Conservation (phyloP, 352 stramenopile genomes). For the Pythium brassicae region DNA sequence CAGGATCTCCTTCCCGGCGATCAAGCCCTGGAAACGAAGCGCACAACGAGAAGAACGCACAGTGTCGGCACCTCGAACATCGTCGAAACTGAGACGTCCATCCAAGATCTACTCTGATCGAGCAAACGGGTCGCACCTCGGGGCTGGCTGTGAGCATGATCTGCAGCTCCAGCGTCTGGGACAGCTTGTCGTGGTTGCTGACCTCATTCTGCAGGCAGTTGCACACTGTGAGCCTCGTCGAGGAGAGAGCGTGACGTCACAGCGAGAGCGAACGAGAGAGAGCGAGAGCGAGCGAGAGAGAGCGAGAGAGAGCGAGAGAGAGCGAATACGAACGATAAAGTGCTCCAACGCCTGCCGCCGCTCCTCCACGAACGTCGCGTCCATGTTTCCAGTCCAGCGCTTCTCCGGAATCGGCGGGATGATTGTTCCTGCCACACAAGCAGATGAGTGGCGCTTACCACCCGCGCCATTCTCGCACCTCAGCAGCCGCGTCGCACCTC, state of each 20-base stretch:
- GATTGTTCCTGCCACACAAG: slow-evolving; percentile 60
- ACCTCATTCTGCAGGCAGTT: slow-evolving; percentile 72
- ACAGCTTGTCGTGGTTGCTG: slow-evolving; percentile 79
- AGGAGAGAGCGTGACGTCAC: too few species aligned
- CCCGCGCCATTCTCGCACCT: not conserved
- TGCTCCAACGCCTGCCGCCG: slow-evolving; percentile 81
- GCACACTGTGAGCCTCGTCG: not conserved
- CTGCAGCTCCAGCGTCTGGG: slow-evolving; percentile 76
- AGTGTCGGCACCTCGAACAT: too few species aligned
- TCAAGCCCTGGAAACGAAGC: slow-evolving; percentile 49
- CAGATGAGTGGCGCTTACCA: not conserved
- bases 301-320: not conserved
- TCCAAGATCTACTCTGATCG: too few species aligned
- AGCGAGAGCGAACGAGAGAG: too few species aligned
- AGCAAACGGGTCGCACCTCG: slow-evolving; percentile 33
- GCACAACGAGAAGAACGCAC: too few species aligned
- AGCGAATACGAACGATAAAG: slow-evolving; percentile 62
- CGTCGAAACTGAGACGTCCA: too few species aligned
- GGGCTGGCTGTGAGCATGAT: slow-evolving; percentile 79
- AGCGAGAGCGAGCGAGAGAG: too few species aligned
- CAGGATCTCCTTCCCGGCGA: slow-evolving; percentile 77
- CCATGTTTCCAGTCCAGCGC: slow-evolving; percentile 86
- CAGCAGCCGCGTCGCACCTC: slow-evolving; percentile 27
- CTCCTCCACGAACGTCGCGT: slow-evolving; percentile 87
- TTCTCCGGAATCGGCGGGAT: slow-evolving; percentile 88